Conservation (phyloP, 2,329 filamentous ascomycete genomes). For the Cladosporium velox region DNA sequence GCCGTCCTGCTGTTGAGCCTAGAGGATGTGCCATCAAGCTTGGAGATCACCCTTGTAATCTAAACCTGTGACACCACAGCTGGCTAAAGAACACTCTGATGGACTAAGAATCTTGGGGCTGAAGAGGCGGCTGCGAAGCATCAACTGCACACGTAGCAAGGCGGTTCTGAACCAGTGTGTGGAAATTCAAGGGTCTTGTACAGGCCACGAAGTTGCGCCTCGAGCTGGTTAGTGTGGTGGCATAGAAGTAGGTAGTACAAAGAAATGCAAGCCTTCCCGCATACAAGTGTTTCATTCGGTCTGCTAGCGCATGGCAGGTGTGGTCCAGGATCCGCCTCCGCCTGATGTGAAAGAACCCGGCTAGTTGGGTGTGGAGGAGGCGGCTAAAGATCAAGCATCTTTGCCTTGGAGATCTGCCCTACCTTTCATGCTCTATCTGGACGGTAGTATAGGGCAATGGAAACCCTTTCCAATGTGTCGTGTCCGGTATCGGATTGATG, state of each 20-base stretch:
- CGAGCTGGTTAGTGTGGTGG: neutral
- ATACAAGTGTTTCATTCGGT: neutral
- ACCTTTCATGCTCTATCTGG: neutral
- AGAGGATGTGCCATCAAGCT: neutral
- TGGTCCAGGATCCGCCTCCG: neutral
- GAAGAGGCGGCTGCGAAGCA: neutral
- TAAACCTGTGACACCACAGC: neutral
- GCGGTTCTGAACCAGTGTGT: neutral
- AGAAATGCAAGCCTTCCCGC: neutral
- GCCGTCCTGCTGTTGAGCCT: neutral
- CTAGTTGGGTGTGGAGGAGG: neutral
- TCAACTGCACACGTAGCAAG: neutral
- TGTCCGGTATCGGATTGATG: neutral
- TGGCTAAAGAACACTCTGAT: neutral
- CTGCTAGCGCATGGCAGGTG: neutral
- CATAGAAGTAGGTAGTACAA: neutral
- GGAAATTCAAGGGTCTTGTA: conserved; percentile 5
- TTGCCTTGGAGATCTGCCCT: neutral
- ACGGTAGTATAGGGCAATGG: neutral
- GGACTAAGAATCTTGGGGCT: neutral
- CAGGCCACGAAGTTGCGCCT: neutral
- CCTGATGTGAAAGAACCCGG: conserved; percentile 1
- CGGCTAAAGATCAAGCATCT: conserved; percentile 11
- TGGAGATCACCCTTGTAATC: neutral
- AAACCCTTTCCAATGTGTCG: neutral